Conservation (phyloP, 768 basidiomycete species). For the Gymnopilus junonius region DNA sequence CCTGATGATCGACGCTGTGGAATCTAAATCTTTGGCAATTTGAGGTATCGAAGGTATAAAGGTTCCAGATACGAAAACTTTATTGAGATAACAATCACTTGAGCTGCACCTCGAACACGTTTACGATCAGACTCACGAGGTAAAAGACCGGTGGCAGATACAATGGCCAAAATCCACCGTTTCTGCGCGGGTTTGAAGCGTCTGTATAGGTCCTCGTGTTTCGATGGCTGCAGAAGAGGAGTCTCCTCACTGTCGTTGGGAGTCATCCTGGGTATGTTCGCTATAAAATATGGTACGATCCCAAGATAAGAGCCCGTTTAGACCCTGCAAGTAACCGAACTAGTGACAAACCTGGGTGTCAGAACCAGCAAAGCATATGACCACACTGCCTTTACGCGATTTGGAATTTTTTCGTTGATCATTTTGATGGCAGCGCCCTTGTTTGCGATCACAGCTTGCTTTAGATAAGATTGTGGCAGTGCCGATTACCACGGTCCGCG, state of each 20-base stretch:
- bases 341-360: not conserved
- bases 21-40: conserved; percentile 27
- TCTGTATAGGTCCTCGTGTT: conserved; percentile 21
- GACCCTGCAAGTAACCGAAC: not conserved
- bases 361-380: not conserved
- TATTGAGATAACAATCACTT: not conserved
- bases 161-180: conserved; percentile 18
- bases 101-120: not conserved
- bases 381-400: not conserved
- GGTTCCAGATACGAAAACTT: conserved; percentile 26
- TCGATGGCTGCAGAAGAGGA: conserved; percentile 6
- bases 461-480: not conserved
- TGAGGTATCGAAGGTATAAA: conserved; percentile 31
- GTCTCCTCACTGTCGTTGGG: conserved; percentile 10
- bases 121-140: conserved; percentile 11
- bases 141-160: conserved; percentile 18
- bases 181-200: conserved; percentile 22
- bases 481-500: not conserved
- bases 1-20: conserved; percentile 25
- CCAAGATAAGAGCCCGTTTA: not conserved
- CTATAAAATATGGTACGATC: not conserved
- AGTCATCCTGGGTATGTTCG: not conserved
- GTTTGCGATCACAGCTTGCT: not conserved
- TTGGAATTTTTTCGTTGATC: not conserved
- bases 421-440: not conserved